phyloP scores from a whole-genome alignment of 2,329 filamentous ascomycete genomes.

The Tolypocladium amazonense region DNA sequence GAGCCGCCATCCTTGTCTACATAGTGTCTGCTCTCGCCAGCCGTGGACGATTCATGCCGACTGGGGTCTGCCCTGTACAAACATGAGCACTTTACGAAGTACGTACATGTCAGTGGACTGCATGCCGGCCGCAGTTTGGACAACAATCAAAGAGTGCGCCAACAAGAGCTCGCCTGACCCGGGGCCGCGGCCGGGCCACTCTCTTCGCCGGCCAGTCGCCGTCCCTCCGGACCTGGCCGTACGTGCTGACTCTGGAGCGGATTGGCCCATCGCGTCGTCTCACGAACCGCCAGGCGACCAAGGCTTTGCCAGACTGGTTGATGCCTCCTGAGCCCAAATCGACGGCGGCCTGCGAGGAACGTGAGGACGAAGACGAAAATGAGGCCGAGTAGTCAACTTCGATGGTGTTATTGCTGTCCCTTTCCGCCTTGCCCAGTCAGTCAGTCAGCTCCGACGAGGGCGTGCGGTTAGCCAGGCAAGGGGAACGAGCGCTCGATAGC shows the following conservation, averaged over 20 bases:
- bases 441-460: conserved; percentile 13
- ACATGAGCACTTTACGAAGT: too few species aligned
- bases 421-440: conserved; percentile 7
- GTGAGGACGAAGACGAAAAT: not conserved
- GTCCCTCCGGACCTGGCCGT: not conserved
- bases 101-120: not conserved
- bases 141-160: not conserved
- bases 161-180: not conserved
- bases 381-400: not conserved
- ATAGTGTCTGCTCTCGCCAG: not conserved
- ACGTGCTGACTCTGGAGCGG: not conserved
- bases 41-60: conserved; percentile 2
- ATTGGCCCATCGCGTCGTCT: conserved; percentile 1
- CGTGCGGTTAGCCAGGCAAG: not conserved
- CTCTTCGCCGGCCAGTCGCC: not conserved
- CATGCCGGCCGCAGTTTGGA: not conserved
- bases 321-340: not conserved
- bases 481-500: not conserved
- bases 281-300: conserved; percentile 2
- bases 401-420: not conserved
- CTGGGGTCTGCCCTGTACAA: conserved; percentile 1
- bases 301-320: not conserved
- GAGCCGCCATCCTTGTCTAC: not conserved
- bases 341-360: not conserved
- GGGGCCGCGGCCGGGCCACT: not conserved